Evolutionary conservation across 805 yeast genomes (phyloP).

Genomic region (Kurtzmaniella cleridarum): DNA sequence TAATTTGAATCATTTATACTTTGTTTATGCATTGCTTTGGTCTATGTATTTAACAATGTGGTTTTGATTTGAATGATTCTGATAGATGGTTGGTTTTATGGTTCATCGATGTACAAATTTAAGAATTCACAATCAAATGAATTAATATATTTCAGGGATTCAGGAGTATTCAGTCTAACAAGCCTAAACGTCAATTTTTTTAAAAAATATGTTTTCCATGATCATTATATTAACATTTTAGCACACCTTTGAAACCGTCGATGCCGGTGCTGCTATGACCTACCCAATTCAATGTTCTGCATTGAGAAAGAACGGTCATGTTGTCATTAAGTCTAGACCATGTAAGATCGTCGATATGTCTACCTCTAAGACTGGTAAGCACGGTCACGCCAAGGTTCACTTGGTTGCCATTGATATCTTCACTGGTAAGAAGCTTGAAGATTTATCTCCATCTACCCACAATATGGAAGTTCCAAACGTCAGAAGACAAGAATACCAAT

Average conservation of each 20-base stretch:
- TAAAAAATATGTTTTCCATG: neutral
- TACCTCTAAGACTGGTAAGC: slow-evolving; percentile 99
- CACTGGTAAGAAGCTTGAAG: slow-evolving; percentile 99
- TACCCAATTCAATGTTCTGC: slow-evolving; percentile 99
- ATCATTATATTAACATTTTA: slow-evolving; percentile 17
- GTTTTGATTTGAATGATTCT: too few species aligned
- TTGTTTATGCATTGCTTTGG: too few species aligned
- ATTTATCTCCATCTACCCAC: slow-evolving; percentile 99
- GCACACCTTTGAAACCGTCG: slow-evolving; percentile 96
- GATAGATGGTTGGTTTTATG: too few species aligned
- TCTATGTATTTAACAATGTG: too few species aligned
- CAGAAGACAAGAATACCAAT: slow-evolving; percentile 91
- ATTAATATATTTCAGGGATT: too few species aligned
- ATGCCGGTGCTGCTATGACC: slow-evolving; percentile 98
- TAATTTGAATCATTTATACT: too few species aligned
- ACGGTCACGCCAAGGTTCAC: slow-evolving; percentile 99
- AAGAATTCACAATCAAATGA: too few species aligned
- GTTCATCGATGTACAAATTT: too few species aligned
- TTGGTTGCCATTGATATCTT: slow-evolving; percentile 98
- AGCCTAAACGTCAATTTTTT: neutral
- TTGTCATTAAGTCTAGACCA: slow-evolving; percentile 97
- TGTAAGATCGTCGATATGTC: slow-evolving; percentile 99
- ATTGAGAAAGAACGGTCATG: slow-evolving; percentile 99
- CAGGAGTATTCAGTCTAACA: neutral
- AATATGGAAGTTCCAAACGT: slow-evolving; percentile 99